Base-by-base conservation (phyloP, 768 basidiomycete genomes). In the Scleroderma bovista region DNA sequence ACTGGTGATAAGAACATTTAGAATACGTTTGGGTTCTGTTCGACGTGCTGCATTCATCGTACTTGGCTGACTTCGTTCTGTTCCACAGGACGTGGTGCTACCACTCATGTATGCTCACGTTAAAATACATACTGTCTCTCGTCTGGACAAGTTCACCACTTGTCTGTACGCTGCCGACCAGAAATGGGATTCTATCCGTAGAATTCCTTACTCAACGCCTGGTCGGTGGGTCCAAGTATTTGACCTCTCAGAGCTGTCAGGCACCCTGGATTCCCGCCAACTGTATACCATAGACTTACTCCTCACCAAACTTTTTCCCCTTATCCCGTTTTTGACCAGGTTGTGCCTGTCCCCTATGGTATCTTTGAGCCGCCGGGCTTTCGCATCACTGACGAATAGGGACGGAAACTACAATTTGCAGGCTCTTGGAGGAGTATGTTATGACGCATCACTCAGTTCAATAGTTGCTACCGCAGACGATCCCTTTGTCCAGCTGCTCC, bases 111-210 rank as follows among this genome's bases (percentile, higher is more conserved):
- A 87, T 60, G 67, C 77, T n/a, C 68, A 66, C 26, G 73, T 86
- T 22, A 63, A 63, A 24, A 65, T 88, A 26, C 60, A 61, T 6
- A 69, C 72, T 17, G 57, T 79, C 11, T 48, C 61, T 12, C 61
- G 72, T 6, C 70, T 92, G 37, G 74, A 78, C 48, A 74, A 71
- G 52, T 84, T 93, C 56, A 71, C 77, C n/a, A 51, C 68, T n/a
- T 72, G 70, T 20, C 74, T 94, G 2, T 69, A 74, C 51, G 57
- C 62, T 26, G 83, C 84, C 7, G 92, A 95, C 53, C 75, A 79
- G 57, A 78, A 77, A 60, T 95, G 93, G 93, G 90, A 93, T 59
- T 88, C 89, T 39, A 82, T 95, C 50, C 80, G 88, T 46, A 78
- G 93, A 44, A 91, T 88, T 56, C 88, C 88, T 0, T 88, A 86